A percentile compares a stretch with the other conserved stretches of the same genome.
These are phyloP conservation scores for Thuidium tamariscinum DNA, from an alignment of 225 moss, liverwort and hornwort species.

Conservation along the genomic window DNA sequence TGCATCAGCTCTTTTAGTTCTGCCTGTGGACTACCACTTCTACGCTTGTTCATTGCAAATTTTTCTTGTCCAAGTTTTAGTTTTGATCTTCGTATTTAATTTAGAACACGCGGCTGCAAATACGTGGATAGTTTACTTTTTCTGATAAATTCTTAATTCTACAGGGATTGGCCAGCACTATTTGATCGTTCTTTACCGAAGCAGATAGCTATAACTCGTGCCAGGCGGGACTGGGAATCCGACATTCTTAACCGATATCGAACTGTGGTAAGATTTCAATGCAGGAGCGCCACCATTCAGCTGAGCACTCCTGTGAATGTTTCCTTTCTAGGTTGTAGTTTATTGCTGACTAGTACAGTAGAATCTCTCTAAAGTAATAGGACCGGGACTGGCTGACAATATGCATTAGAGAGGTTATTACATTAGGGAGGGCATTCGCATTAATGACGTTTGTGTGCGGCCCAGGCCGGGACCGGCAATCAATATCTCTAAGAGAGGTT, in stretches of 20 bases:
- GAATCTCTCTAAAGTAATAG: not conserved
- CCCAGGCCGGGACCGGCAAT: not conserved
- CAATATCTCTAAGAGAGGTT: not conserved
- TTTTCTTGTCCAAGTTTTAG: not conserved
- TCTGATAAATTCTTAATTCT: not conserved
- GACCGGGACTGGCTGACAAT: not conserved
- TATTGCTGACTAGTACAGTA: not conserved
- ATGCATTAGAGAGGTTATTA: not conserved
- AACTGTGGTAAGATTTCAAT: conserved; percentile 36
- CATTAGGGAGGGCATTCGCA: not conserved
- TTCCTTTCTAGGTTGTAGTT: not conserved
- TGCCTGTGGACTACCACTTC: not conserved
- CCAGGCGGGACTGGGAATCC: conserved; percentile 85
- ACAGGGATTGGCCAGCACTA: conserved; percentile 83
- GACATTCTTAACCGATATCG: conserved; percentile 73
- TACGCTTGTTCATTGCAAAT: not conserved
- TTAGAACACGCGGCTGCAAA: not conserved
- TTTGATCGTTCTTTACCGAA: conserved; percentile 79
- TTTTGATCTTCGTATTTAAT: not conserved
- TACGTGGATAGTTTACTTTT: not conserved
- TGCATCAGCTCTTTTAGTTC: not conserved
- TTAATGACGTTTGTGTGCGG: not conserved
- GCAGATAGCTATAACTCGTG: conserved; percentile 76
- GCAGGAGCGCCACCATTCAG: not conserved
- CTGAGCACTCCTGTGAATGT: not conserved